A percentile compares a stretch with the other conserved stretches of the same genome.
These are phyloP conservation scores for Candida pini DNA, from an alignment of 805 yeast genomes.

Conservation along the genomic window DNA sequence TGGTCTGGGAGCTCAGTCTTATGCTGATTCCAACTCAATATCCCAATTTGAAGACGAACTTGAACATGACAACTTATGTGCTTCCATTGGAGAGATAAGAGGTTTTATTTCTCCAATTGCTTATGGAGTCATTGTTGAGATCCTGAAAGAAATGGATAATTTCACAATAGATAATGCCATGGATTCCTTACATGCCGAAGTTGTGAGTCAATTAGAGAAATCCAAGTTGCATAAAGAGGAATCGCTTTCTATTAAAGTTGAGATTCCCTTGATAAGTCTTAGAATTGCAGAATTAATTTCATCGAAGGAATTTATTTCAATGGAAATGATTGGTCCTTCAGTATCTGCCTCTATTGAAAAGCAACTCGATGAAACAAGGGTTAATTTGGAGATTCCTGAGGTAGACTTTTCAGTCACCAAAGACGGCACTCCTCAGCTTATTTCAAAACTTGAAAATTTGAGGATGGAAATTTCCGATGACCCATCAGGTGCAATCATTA, in stretches of 20 bases:
- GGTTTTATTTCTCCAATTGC: slow-evolving; percentile 40
- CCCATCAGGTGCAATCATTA: slow-evolving; percentile 2
- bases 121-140: slow-evolving; percentile 14
- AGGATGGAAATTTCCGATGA: slow-evolving; percentile 1
- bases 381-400: slow-evolving; percentile 7
- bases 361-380: slow-evolving; percentile 4
- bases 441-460: slow-evolving; percentile 6
- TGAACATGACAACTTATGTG: slow-evolving; percentile 49
- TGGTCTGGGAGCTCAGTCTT: slow-evolving; percentile 1
- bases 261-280: slow-evolving; percentile 37
- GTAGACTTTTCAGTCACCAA: slow-evolving; percentile 9
- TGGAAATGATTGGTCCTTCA: slow-evolving; percentile 33
- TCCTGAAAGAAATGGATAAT: slow-evolving; percentile 34
- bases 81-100: slow-evolving; percentile 48
- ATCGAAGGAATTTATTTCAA: slow-evolving; percentile 22
- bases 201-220: slow-evolving; percentile 37
- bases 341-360: slow-evolving; percentile 26
- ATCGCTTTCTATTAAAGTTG: slow-evolving; percentile 41
- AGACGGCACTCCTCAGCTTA: slow-evolving; percentile 7
- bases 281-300: slow-evolving; percentile 10
- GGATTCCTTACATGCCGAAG: slow-evolving; percentile 60
- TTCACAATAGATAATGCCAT: slow-evolving; percentile 44
- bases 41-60: slow-evolving; percentile 36
- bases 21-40: no score
- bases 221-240: slow-evolving; percentile 18